Evolutionary conservation across 2,329 filamentous ascomycete species (phyloP), one percentile per base, ranked within the genome.

Genomic region (Passalora sequoiae): DNA sequence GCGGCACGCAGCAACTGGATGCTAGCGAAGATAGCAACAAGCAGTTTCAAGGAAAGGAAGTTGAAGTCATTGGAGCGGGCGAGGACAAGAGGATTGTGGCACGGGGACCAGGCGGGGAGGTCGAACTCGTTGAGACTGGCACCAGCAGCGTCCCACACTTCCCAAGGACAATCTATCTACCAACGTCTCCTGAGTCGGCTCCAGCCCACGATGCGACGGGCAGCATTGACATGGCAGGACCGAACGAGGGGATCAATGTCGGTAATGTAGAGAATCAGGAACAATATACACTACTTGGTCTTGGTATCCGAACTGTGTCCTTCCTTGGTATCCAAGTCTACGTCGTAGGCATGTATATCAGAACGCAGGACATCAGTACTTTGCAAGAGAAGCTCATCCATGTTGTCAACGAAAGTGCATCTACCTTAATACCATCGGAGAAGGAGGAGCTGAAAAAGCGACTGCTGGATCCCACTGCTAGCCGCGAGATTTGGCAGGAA

Each of bases 261-360:
- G 60, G 57, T 15, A 61, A 64, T 12, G 48, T 56, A 4, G 58
- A 59, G 19, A 47, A 74, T 66, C 50, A 78, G 65, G 58, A 84
- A 30, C 75, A 95, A 58, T 97, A 96, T 65, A 89, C 88, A 16
- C 75, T 97, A 0, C 77, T 97, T 5, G 92, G 92, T 0, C 70
- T 96, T 4, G 92, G 92, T 13, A 83, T 94, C 50, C 80, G 92
- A 43, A 89, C 84, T 1, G 92, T 98, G 22, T 94, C 86, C 17
- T 95, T 97, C 65, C 70, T 97, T 32, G 73, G 79, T 37, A 88
- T 98, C 32, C 83, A 95, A 64, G 92, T 98, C 40, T 98, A 98
- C 69, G 85, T 97, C 13, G 85, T 95, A 0, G 92, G 91, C 12
- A 80, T 94, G 57, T 98, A 98, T 69, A 76, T 97, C 19, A 86